Evolutionary conservation across 2,329 filamentous ascomycete species (phyloP).

Genomic region (Neurospora sp.): DNA sequence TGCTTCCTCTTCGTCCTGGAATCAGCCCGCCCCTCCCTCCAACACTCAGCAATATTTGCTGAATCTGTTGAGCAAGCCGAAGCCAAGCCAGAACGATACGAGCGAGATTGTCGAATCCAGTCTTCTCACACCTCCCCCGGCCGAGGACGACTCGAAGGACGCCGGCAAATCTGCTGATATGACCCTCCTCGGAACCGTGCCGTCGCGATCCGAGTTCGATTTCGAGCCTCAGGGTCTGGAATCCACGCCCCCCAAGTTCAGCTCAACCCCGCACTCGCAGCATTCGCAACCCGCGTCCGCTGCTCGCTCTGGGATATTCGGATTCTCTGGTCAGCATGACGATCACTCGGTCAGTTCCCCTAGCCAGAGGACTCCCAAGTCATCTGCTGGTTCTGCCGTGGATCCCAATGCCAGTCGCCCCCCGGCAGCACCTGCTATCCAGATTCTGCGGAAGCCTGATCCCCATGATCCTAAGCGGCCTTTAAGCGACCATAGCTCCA

Average conservation of each 20-base stretch:
- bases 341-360: slow-evolving; percentile 31
- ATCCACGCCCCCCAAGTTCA: slow-evolving; percentile 17
- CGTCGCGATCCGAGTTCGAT: slow-evolving; percentile 20
- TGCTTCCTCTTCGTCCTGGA: slow-evolving; percentile 28
- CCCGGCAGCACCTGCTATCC: slow-evolving; percentile 26
- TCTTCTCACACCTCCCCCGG: slow-evolving; percentile 36
- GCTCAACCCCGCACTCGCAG: slow-evolving; percentile 18
- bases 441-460: slow-evolving; percentile 41
- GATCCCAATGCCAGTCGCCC: slow-evolving; percentile 19
- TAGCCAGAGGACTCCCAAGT: slow-evolving; percentile 31
- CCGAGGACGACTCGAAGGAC: slow-evolving; percentile 22
- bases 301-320: slow-evolving; percentile 15
- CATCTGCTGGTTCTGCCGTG: slow-evolving; percentile 22
- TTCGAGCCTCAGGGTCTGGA: slow-evolving; percentile 18
- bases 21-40: slow-evolving; percentile 42
- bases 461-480: slow-evolving; percentile 32
- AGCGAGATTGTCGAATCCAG: slow-evolving; percentile 32
- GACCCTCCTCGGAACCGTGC: slow-evolving; percentile 15
- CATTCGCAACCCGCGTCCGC: slow-evolving; percentile 14
- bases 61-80: slow-evolving; percentile 72
- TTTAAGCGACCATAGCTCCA: slow-evolving; percentile 32
- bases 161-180: slow-evolving; percentile 14
- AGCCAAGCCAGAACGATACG: slow-evolving; percentile 49
- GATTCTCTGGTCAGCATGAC: slow-evolving; percentile 27
- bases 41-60: slow-evolving; percentile 81